phyloP scores from a whole-genome alignment of 805 yeast genomes.

The Kuraishia cidri region DNA sequence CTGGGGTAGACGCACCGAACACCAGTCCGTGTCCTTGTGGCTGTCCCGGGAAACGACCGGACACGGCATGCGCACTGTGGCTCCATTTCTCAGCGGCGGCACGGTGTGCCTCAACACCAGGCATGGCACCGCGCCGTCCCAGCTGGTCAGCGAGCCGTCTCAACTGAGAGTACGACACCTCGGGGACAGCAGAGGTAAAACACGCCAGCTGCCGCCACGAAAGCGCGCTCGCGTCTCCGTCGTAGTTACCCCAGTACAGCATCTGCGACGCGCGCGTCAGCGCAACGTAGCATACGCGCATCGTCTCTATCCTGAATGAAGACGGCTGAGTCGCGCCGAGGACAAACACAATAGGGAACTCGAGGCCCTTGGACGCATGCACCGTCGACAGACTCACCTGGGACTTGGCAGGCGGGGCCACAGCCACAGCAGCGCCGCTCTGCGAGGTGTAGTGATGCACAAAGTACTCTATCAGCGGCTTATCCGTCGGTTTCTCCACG shows the following conservation, averaged over 20 bases:
- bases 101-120: too few species aligned
- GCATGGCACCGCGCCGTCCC: too few species aligned
- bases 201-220: neutral
- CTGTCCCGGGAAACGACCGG: too few species aligned
- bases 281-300: conserved; percentile 52
- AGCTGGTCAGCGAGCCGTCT: neutral
- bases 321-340: conserved; percentile 10
- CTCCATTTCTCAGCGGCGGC: too few species aligned
- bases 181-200: neutral
- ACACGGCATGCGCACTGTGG: too few species aligned
- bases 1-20: too few species aligned
- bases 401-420: neutral
- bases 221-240: neutral
- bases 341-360: conserved; percentile 61
- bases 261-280: conserved; percentile 51
- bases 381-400: conserved; percentile 54
- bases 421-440: conserved; percentile 18
- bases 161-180: conserved; percentile 1
- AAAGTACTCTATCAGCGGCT: conserved; percentile 27
- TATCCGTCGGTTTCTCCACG: conserved; percentile 11
- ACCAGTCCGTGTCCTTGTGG: too few species aligned
- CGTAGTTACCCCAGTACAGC: conserved; percentile 24
- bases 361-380: conserved; percentile 69
- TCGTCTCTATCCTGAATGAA: conserved; percentile 15
- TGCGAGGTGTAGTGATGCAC: conserved; percentile 29